Conservation (phyloP, 1,284 basidiomycete genomes). For the Boletus coffeatus region DNA sequence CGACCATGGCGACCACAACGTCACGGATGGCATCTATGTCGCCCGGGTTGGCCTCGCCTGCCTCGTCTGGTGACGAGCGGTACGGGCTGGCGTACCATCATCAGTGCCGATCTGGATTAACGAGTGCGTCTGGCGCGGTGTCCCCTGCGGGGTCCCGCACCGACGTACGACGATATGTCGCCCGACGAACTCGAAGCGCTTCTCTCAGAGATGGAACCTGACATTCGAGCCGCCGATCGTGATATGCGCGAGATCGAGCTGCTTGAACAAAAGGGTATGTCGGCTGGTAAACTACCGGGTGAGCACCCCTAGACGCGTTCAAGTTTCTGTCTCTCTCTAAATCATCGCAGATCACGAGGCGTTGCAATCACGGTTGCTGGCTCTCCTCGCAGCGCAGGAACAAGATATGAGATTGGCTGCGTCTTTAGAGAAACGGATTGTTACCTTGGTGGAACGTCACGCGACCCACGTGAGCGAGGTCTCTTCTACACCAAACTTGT, state of each 20-base stretch:
- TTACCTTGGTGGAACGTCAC: slow-evolving; percentile 58
- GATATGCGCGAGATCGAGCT: slow-evolving; percentile 71
- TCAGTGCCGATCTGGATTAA: too few species aligned
- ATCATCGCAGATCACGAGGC: slow-evolving; percentile 50
- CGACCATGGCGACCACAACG: too few species aligned
- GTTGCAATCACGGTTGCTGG: slow-evolving; percentile 54
- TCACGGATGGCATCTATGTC: too few species aligned
- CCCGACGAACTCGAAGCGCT: slow-evolving; percentile 63
- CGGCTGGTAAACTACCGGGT: slow-evolving; percentile 66
- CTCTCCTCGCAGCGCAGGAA: slow-evolving; percentile 51
- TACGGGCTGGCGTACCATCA: too few species aligned
- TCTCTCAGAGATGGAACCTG: slow-evolving; percentile 71
- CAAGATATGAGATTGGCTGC: slow-evolving; percentile 51
- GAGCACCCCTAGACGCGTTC: neutral
- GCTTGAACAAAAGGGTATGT: slow-evolving; percentile 62
- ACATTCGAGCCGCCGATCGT: slow-evolving; percentile 72
- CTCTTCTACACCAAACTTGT: neutral
- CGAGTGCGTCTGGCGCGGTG: too few species aligned
- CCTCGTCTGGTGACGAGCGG: too few species aligned
- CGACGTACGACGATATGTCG: slow-evolving; percentile 59
- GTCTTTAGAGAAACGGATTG: slow-evolving; percentile 59
- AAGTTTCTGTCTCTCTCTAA: neutral
- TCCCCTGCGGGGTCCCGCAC: slow-evolving; percentile 37
- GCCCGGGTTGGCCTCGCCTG: too few species aligned
- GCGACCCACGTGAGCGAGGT: slow-evolving; percentile 52